These are phyloP conservation scores for Porpolomopsis calyptriformis DNA, from an alignment of 768 basidiomycete species.

Conservation along the genomic window DNA sequence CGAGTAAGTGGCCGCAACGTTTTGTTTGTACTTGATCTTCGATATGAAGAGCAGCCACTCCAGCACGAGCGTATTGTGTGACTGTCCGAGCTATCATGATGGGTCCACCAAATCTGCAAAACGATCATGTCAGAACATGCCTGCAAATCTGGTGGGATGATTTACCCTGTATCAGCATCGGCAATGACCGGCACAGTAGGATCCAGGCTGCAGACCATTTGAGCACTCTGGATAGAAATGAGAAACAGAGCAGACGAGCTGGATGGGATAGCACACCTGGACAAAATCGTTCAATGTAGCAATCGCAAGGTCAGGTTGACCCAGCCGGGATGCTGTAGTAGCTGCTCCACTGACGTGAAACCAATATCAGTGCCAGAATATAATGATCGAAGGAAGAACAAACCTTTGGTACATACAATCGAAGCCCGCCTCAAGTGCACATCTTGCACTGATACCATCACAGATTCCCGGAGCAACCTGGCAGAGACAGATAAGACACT, in stretches of 20 bases:
- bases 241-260: not conserved
- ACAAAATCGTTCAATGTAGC: constrained; percentile 73
- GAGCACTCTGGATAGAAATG: constrained; percentile 35
- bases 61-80: constrained; percentile 55
- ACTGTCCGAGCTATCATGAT: constrained; percentile 70
- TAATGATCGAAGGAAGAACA: not conserved
- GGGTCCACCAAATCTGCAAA: constrained; percentile 51
- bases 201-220: constrained; percentile 58
- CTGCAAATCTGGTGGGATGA: not conserved
- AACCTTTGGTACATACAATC: constrained; percentile 69
- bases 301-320: constrained; percentile 71
- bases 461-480: constrained; percentile 73
- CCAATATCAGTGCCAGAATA: not conserved
- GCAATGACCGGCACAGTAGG: constrained; percentile 65
- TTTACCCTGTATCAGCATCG: constrained; percentile 69
- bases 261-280: constrained; percentile 24
- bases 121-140: not conserved
- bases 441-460: constrained; percentile 71
- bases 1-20: constrained; percentile 69
- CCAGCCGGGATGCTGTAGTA: constrained; percentile 69
- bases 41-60: constrained; percentile 67
- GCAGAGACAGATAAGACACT: not conserved
- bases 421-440: constrained; percentile 73
- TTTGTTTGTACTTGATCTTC: constrained; percentile 80
- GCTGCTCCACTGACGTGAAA: constrained; percentile 48